phyloP scores from a whole-genome alignment of 2,329 filamentous ascomycete species.

The Pseudogymnoascus sp. region DNA sequence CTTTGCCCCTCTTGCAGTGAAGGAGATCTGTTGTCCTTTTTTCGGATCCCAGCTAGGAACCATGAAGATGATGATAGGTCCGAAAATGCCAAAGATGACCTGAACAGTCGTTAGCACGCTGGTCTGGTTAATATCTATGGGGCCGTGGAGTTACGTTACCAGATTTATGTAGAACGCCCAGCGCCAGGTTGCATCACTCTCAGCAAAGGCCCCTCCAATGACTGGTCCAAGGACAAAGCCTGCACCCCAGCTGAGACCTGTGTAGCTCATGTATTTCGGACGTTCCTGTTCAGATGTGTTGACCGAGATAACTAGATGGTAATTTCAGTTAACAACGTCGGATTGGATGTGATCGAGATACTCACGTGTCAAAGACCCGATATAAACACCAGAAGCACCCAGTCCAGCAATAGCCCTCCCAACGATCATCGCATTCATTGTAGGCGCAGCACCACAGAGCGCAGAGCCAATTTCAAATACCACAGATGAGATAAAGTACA shows the following conservation, averaged over 20 bases:
- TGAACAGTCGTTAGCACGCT: no score
- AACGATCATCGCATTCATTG: neutral
- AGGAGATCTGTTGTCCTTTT: neutral
- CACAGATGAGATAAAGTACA: neutral
- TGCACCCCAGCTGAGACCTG: neutral
- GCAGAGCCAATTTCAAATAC: constrained; percentile 2
- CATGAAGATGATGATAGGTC: neutral
- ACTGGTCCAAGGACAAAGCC: neutral
- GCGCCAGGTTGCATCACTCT: constrained; percentile 27
- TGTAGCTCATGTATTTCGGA: neutral
- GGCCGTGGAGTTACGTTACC: neutral
- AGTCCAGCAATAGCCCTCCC: neutral
- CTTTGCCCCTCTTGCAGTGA: constrained; percentile 17
- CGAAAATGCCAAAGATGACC: constrained; percentile 28
- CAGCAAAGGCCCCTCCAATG: constrained; percentile 22
- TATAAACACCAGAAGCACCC: neutral
- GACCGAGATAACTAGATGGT: neutral
- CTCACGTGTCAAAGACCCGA: neutral
- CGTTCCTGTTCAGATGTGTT: neutral
- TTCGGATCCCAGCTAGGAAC: neutral
- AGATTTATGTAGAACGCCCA: constrained; percentile 29
- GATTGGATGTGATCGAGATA: no score
- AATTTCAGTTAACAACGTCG: neutral
- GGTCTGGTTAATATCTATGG: no score
- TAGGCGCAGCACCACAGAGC: neutral